A percentile compares a stretch with the other conserved stretches of the same genome.
Evolutionary conservation across 192 early-diverging fungal genomes (phyloP).

Genomic region (Phlyctochytrium planicorne): DNA sequence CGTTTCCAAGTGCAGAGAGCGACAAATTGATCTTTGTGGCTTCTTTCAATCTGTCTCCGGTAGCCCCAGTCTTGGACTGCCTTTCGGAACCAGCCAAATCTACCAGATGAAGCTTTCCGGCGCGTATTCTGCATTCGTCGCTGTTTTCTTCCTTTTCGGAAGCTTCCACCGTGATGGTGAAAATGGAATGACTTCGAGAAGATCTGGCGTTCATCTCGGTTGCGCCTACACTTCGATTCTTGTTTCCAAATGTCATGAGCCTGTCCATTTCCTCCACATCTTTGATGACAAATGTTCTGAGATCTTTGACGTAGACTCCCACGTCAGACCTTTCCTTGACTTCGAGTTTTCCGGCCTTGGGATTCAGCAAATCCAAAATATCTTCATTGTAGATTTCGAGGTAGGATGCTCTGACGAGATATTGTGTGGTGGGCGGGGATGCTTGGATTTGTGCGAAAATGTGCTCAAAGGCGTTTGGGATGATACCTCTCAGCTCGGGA

Average conservation of each 20-base stretch:
- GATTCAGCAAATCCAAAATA: conserved; percentile 83
- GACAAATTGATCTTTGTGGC: conserved; percentile 69
- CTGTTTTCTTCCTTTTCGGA: conserved; percentile 32
- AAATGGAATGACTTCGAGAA: conserved; percentile 64
- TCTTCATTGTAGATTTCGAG: conserved; percentile 95
- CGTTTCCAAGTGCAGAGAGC: conserved; percentile 62
- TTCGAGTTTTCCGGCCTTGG: conserved; percentile 55
- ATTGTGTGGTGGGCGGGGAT: conserved; percentile 58
- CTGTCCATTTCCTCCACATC: conserved; percentile 64
- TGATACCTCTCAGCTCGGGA: conserved; percentile 63
- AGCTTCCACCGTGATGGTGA: conserved; percentile 65
- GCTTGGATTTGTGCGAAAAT: conserved; percentile 58
- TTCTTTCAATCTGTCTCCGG: conserved; percentile 59
- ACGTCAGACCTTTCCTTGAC: conserved; percentile 62
- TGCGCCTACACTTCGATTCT: conserved; percentile 69
- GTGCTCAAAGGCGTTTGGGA: conserved; percentile 67
- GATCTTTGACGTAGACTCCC: conserved; percentile 65
- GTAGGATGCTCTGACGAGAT: conserved; percentile 81
- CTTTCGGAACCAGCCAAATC: conserved; percentile 64
- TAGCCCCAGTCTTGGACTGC: conserved; percentile 63
- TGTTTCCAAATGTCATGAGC: conserved; percentile 63
- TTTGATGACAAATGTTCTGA: conserved; percentile 61
- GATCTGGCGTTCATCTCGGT: conserved; percentile 83
- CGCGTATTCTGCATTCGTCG: conserved; percentile 48
- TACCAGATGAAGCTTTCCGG: conserved; percentile 66